A percentile compares a stretch with the other conserved stretches of the same genome.
phyloP scores from a whole-genome alignment of 2,329 filamentous ascomycete species.

The Conoideocrella luteorostrata region DNA sequence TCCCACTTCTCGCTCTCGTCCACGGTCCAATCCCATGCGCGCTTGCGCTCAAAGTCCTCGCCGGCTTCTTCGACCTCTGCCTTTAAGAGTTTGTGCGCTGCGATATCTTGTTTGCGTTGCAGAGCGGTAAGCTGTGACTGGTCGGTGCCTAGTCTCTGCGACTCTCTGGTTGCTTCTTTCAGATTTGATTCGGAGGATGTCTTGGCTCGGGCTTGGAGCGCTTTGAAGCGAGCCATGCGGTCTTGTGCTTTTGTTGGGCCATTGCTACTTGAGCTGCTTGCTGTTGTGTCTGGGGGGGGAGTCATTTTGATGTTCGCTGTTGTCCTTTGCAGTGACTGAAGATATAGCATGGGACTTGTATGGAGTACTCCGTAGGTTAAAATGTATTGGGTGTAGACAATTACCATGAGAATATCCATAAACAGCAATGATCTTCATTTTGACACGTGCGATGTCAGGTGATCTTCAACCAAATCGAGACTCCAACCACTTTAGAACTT shows the following conservation, averaged over 20 bases:
- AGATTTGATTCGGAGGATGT: conserved; percentile 67
- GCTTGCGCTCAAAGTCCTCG: conserved; percentile 93
- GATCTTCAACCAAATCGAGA: too few species aligned
- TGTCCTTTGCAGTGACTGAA: background rate
- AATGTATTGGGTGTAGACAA: too few species aligned
- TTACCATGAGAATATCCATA: too few species aligned
- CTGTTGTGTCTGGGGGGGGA: conserved; percentile 3
- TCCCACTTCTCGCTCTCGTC: conserved; percentile 96
- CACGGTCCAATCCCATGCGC: conserved; percentile 97
- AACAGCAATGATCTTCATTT: background rate
- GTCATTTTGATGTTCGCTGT: conserved; percentile 1
- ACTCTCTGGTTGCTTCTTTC: conserved; percentile 77
- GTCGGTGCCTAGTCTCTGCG: conserved; percentile 71
- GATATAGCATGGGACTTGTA: too few species aligned
- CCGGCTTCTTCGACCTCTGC: conserved; percentile 79
- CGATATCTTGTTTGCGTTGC: conserved; percentile 80
- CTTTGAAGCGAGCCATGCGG: conserved; percentile 76
- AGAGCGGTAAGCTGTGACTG: conserved; percentile 70
- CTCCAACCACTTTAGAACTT: too few species aligned
- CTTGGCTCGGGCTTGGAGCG: conserved; percentile 75
- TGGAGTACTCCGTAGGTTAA: too few species aligned
- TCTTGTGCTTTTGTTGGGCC: conserved; percentile 50
- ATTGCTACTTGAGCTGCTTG: conserved; percentile 3
- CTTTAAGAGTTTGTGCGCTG: conserved; percentile 87
- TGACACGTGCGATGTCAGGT: background rate